Conservation (phyloP, 345 rosid genomes). For the Gossypium bickii region DNA sequence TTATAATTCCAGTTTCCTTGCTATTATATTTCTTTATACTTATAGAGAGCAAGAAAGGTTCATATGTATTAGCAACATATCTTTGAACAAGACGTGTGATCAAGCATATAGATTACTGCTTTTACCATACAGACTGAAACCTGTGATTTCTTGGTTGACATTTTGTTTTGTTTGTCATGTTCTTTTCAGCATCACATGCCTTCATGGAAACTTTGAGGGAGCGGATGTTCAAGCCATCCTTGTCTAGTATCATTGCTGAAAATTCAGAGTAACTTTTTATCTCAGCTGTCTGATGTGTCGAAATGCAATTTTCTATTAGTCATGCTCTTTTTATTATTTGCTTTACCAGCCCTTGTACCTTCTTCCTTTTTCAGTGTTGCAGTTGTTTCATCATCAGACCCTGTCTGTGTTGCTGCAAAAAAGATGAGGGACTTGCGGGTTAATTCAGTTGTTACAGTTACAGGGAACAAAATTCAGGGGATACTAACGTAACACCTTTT, state of each 20-base stretch:
- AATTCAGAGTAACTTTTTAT: conserved; percentile 46
- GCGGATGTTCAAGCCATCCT: conserved; percentile 89
- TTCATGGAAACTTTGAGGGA: conserved; percentile 94
- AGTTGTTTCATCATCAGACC: conserved; percentile 69
- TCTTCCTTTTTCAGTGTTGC: conserved; percentile 50
- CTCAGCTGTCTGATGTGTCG: neutral
- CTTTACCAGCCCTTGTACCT: conserved; percentile 18
- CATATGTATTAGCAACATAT: neutral
- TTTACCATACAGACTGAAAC: neutral
- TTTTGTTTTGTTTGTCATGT: conserved; percentile 1
- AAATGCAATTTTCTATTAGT: neutral
- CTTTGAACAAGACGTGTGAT: neutral
- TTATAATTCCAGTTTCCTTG: neutral
- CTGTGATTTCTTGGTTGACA: conserved; percentile 6
- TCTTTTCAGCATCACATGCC: conserved; percentile 60
- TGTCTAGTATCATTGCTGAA: conserved; percentile 79
- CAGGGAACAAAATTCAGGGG: conserved; percentile 71
- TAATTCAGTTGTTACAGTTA: conserved; percentile 65
- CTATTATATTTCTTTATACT: neutral
- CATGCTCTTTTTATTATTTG: conserved; percentile 1
- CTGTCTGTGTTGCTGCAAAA: conserved; percentile 85
- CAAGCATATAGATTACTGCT: neutral
- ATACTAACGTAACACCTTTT: conserved; percentile 65
- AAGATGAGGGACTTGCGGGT: conserved; percentile 76
- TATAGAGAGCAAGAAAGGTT: neutral